Evolutionary conservation across 768 basidiomycete species (phyloP).

Genomic region (Auriscalpium vulgare): DNA sequence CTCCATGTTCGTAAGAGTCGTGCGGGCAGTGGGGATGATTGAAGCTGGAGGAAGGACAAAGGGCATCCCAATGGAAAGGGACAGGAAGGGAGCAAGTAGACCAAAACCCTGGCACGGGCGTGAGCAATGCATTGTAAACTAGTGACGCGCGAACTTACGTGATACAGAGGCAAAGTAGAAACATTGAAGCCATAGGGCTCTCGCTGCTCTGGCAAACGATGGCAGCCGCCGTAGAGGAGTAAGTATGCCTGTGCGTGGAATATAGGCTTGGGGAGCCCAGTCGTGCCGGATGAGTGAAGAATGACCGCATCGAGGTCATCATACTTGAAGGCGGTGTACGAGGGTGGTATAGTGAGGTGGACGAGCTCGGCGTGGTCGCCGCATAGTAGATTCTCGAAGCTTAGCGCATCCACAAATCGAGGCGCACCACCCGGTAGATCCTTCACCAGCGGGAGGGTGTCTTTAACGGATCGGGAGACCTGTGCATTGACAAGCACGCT

Average conservation of each 20-base stretch:
- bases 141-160: conserved; percentile 21
- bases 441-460: conserved; percentile 16
- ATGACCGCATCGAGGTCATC: conserved; percentile 33
- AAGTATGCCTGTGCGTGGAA: conserved; percentile 24
- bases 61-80: conserved; percentile 31
- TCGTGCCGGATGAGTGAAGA: conserved; percentile 44
- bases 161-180: conserved; percentile 32
- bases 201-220: conserved; percentile 26
- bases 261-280: conserved; percentile 43
- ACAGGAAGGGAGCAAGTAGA: conserved; percentile 27
- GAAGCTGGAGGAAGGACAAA: conserved; percentile 29
- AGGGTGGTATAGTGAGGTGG: conserved; percentile 20
- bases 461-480: conserved; percentile 24
- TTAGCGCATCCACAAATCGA: conserved; percentile 18
- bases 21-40: conserved; percentile 28
- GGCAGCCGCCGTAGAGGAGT: conserved; percentile 28
- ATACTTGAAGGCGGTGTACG: conserved; percentile 15
- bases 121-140: background rate
- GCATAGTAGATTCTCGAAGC: conserved; percentile 24
- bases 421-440: background rate
- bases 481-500: conserved; percentile 26
- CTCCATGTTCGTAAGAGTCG: conserved; percentile 16
- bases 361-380: conserved; percentile 5
- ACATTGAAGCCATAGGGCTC: conserved; percentile 25
- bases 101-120: conserved; percentile 26